Conservation (phyloP, 164 flowering plant genomes). For the Macadamia integrifolia region DNA sequence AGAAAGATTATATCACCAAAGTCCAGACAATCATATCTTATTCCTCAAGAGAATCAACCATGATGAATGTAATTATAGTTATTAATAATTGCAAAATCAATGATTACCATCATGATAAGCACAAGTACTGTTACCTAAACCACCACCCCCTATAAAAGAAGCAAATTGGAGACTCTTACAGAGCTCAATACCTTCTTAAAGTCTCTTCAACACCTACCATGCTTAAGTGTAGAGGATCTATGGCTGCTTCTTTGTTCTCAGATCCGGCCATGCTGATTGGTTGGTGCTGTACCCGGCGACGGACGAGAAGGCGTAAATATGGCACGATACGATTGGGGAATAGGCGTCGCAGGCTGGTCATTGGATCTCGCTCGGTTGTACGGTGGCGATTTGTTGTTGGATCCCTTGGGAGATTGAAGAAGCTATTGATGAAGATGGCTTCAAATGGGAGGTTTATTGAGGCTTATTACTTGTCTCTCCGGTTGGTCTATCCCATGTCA, state of each 20-base stretch:
- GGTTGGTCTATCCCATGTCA: constrained; percentile 33
- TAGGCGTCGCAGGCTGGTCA: constrained; percentile 32
- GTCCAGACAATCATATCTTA: no score
- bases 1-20: no score
- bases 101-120: no score
- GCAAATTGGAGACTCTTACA: no score
- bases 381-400: constrained; percentile 33
- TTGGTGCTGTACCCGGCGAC: not conserved
- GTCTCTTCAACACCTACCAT: no score
- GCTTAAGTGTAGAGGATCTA: not conserved
- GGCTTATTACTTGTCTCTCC: constrained; percentile 29
- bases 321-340: constrained; percentile 44
- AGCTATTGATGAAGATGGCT: constrained; percentile 25
- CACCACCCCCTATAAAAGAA: no score
- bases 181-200: no score
- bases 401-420: constrained; percentile 33
- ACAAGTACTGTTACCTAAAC: no score
- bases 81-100: no score
- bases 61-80: no score
- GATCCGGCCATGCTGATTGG: not conserved
- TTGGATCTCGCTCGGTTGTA: constrained; percentile 30
- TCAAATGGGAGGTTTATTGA: constrained; percentile 25
- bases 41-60: no score
- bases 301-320: constrained; percentile 14
- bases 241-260: not conserved